Base-by-base conservation (phyloP, 192 early-diverging fungal species). In the Coemansia guatemalensis region DNA sequence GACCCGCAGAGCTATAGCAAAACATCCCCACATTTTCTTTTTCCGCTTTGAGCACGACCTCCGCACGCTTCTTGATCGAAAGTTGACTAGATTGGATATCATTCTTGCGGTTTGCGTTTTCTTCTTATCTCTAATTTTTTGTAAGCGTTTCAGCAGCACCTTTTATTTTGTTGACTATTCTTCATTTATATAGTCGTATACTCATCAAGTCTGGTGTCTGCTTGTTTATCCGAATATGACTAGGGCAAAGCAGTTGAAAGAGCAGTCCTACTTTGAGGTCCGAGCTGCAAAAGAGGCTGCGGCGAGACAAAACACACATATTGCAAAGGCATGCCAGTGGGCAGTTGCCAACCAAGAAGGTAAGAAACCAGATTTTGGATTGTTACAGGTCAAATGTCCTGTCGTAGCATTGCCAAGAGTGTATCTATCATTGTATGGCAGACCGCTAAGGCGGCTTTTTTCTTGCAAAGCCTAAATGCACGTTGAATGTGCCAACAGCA, bases 281-380 rank as follows among this genome's bases (percentile, higher is more conserved):
- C 50, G 57, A 32, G 62, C 65, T 0, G 72, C 44, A 7, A 68
- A 48, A 27, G 53, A 61, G 52, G 57, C 60, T 25, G 60, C 61
- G 4, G 58, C 62, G 11, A 56, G 33, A 8, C 30, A 35, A 20
- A 12, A 18, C 35, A 58, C 66, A 1, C 11, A 56, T 4, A 2
- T 59, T 21, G 23, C 11, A 32, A 53, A 18, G 49, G 63, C 63
- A 12, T 72, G 75, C 56, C 54, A 60, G 51, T 78, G 75, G 75
- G 29, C 62, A 9, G 67, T 78, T 25, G 60, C 72, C 22, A 68
- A 78, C 62, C 75, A 78, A 54, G 64, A 64, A 62, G 64, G 64
- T 62, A 72, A 57, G 64, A n/a, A 25, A 25, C 5, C 26, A 25
- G 50, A 20, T 5, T 1, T 4, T 24, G 1, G 23, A 8, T 20